Conservation (phyloP, 345 rosid genomes). For the Hibiscus trionum region DNA sequence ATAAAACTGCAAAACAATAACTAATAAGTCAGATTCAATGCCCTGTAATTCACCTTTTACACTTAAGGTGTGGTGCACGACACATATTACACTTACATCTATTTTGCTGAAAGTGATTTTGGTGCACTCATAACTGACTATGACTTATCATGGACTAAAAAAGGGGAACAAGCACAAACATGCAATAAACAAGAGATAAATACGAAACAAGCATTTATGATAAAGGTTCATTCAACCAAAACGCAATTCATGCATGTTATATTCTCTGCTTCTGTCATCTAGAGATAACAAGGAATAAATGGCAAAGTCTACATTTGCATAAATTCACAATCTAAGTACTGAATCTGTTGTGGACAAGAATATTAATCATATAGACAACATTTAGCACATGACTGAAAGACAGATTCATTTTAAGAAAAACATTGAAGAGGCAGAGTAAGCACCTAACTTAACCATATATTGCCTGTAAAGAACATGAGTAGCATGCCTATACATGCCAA, state of each 20-base stretch:
- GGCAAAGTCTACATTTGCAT: background rate
- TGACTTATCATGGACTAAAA: background rate
- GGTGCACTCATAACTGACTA: background rate
- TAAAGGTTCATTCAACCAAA: background rate
- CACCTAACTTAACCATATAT: background rate
- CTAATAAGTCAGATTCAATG: conserved; percentile 1
- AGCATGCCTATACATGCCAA: background rate
- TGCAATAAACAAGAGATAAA: too few relatives aligned
- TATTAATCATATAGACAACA: background rate
- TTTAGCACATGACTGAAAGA: background rate
- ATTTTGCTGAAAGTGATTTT: background rate
- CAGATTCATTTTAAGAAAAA: background rate
- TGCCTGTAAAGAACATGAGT: background rate
- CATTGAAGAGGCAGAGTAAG: background rate
- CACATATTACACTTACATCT: too few relatives aligned
- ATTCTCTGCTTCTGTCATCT: background rate
- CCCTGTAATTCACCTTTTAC: background rate
- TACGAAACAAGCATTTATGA: background rate
- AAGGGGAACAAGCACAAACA: background rate
- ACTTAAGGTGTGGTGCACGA: background rate
- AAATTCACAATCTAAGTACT: background rate
- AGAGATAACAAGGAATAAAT: background rate
- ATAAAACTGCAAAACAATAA: conserved; percentile 46
- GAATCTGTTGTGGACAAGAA: background rate
- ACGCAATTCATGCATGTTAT: background rate